A percentile compares a stretch with the other conserved stretches of the same genome.
Conservation (phyloP, 257 asterid species). For the Petunia secreta region DNA sequence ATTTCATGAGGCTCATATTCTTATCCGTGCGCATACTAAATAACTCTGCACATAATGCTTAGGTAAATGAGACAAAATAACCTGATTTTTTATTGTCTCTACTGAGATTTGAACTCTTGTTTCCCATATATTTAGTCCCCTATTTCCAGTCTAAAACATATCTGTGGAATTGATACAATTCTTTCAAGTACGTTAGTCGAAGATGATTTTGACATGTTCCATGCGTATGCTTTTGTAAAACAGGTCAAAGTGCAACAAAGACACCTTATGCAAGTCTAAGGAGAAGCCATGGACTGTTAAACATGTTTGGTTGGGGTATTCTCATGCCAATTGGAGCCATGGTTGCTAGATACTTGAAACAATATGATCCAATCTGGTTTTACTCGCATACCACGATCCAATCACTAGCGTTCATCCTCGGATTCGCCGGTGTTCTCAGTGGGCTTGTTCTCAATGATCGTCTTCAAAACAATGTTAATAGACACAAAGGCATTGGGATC, state of each 20-base stretch:
- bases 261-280: slow-evolving; percentile 46
- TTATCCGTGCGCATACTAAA: too few species aligned
- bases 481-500: slow-evolving; percentile 80
- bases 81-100: neutral
- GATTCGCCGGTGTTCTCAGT: slow-evolving; percentile 63
- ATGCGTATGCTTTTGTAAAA: neutral
- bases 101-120: neutral
- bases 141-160: too few species aligned
- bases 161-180: neutral
- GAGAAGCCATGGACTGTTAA: slow-evolving; percentile 74
- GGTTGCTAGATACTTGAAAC: slow-evolving; percentile 75
- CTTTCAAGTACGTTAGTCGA: neutral
- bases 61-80: too few species aligned
- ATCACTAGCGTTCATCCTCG: slow-evolving; percentile 64
- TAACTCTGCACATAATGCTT: neutral
- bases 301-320: slow-evolving; percentile 89
- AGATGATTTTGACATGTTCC: neutral
- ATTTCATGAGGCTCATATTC: too few species aligned
- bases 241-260: slow-evolving; percentile 59
- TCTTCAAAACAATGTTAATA: slow-evolving; percentile 42
- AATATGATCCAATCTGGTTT: slow-evolving; percentile 87
- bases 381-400: slow-evolving; percentile 67
- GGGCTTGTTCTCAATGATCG: slow-evolving; percentile 72
- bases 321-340: slow-evolving; percentile 75
- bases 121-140: neutral